Base-by-base conservation (phyloP, 1,284 basidiomycete species). In the Rhizoctonia solani region DNA sequence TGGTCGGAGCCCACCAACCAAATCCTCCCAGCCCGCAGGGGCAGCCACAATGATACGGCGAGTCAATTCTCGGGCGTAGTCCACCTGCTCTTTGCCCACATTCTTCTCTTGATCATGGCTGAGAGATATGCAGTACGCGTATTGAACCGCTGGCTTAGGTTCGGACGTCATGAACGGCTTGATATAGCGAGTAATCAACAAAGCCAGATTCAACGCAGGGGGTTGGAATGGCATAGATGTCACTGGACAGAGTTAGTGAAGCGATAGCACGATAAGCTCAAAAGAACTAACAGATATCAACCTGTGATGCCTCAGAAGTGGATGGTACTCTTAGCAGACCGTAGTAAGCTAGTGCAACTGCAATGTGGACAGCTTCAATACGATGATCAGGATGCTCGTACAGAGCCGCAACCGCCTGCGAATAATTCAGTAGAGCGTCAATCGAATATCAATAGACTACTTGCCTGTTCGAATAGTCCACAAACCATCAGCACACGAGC, bases 281-380 rank as follows among this genome's bases (percentile, higher is more conserved):
- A 39, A 37, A 54, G 9, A 16, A 82, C 92, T 75, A 77, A 96
- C 94, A 75, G 81, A 93, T 72, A 80, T 92, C 80, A 85, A 86
- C 77, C 67, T 97, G 93, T 5, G 90, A 91, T 0, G 89, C 87
- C 72, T 92, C 88, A 4, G 88, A 84, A 14, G 85, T 81, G 1
- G 88, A 84, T 4, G 96, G 90, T 0, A 95, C 87, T 8, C 95
- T 86, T 23, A 99, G 79, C 16, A 99, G 79, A 4, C 96, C 96
- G 76, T 99, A 96, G 77, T 99, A 99, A 0, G 92, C 87, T 58
- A 99, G 81, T 1, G 90, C 92, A 71, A 97, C 88, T 0, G 93
- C 95, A 58, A 98, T 85, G 78, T 99, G 97, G 4, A 99, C 90
- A 0, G 94, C 95, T 75, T 99, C 96, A 11, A 95, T 86, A 73